Base-by-base conservation (phyloP, 495 filamentous ascomycete species). In the Xylaria curta region DNA sequence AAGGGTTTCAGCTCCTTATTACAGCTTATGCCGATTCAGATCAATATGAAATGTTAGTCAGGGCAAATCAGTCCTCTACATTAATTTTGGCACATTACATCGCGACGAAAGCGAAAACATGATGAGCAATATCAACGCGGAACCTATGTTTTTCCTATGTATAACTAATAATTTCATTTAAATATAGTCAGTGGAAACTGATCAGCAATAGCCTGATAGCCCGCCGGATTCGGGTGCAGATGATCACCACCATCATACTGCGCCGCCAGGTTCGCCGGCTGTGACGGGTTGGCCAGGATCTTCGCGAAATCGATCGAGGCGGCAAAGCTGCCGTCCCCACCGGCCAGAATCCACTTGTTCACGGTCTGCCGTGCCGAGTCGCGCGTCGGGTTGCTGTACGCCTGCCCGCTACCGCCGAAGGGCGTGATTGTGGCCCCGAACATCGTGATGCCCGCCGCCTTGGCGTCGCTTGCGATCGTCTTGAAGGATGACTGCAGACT, bases 371-470 rank as follows among this genome's bases (percentile, higher is more conserved):
- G 76, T 17, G 89, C 89, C 74, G 79, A 75, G 73, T 93, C 89
- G 10, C 90, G 77, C 33, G 80, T 80, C 2, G 87, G 82, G 72
- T 86, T 78, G 17, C 84, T 86, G 76, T 94, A 93, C 58, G 75
- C 64, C 75, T 87, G 79, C 19, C 81, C 70, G 74, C 76, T 79
- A 71, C 84, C 71, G 8, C 83, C 82, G 75, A 93, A 93, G 0
- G 91, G 90, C 17, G 91, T 92, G 62, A 94, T 91, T 2, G 92
- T 93, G 0, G 87, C 89, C 0, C 82, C 90, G 72, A 91, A 90
- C 6, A 90, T 79, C 0, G 85, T 82, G 28, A 92, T 83, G 0
- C 87, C 89, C 0, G 80, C 81, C 0, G 84, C 78, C 75, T 90
- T 88, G n/a, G 89, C 79, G 13, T 90, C 85, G 0, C 78, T 82